A percentile compares a stretch with the other conserved stretches of the same genome.
Evolutionary conservation across 441 rosid species (phyloP).

Genomic region (Mallotus japonicus): DNA sequence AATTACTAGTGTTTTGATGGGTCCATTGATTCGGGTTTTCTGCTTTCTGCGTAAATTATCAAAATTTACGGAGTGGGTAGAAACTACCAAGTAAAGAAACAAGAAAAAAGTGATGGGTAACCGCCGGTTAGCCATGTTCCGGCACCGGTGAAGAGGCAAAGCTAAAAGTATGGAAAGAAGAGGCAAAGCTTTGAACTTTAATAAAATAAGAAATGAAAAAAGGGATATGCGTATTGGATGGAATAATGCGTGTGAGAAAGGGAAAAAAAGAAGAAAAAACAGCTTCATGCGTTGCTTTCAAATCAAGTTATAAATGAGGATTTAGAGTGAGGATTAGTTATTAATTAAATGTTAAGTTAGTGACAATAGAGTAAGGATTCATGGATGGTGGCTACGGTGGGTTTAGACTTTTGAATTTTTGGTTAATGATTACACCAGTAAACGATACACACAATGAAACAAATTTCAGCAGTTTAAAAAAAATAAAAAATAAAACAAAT

Average conservation of each 20-base stretch:
- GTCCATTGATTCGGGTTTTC: constrained; percentile 60
- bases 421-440: neutral
- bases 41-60: constrained; percentile 31
- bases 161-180: neutral
- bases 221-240: neutral
- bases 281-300: neutral
- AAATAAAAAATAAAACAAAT: no score
- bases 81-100: constrained; percentile 46
- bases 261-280: neutral
- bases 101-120: constrained; percentile 23
- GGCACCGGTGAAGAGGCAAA: constrained; percentile 12
- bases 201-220: neutral
- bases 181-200: neutral
- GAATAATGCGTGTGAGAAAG: neutral
- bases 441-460: neutral
- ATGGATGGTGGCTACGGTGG: no score
- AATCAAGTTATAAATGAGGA: neutral
- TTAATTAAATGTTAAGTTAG: neutral
- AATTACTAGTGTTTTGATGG: constrained; percentile 82
- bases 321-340: no score
- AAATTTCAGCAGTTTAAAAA: no score
- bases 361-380: neutral
- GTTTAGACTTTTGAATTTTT: neutral
- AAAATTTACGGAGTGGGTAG: constrained; percentile 50
- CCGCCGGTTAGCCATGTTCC: constrained; percentile 47